Conservation (phyloP, 164 flowering plant species). For the Cinnamomum micranthum region DNA sequence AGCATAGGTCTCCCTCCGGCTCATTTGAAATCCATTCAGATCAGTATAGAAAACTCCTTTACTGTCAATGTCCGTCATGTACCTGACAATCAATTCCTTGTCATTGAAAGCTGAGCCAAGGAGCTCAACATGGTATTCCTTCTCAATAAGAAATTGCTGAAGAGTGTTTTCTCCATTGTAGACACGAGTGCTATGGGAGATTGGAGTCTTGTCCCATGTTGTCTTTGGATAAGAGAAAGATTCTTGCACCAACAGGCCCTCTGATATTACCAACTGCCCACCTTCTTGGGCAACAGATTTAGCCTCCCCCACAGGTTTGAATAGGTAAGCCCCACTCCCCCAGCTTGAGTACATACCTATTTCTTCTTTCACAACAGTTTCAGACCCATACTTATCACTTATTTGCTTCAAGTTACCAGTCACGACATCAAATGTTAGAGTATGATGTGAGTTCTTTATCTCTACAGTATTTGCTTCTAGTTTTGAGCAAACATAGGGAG, state of each 20-base stretch:
- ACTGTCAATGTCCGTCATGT: constrained; percentile 73
- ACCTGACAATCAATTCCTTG: constrained; percentile 77
- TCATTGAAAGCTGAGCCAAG: constrained; percentile 62
- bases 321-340: constrained; percentile 94
- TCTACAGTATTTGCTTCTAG: constrained; percentile 42
- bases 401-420: constrained; percentile 63
- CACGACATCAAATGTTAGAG: constrained; percentile 58
- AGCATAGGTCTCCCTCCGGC: constrained; percentile 86
- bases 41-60: constrained; percentile 73
- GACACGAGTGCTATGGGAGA: constrained; percentile 84
- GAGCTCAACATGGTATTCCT: constrained; percentile 97
- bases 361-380: constrained; percentile 65
- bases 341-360: constrained; percentile 80
- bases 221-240: constrained; percentile 77
- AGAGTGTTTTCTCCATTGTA: constrained; percentile 53
- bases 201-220: constrained; percentile 55
- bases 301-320: constrained; percentile 88
- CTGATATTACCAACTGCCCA: constrained; percentile 58
- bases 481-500: constrained; percentile 70
- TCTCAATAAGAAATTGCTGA: constrained; percentile 73
- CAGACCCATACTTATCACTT: constrained; percentile 40
- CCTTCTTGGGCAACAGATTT: constrained; percentile 47
- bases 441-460: constrained; percentile 54
- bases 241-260: constrained; percentile 80
- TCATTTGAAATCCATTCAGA: constrained; percentile 94